Evolutionary conservation across 306 rosid species (phyloP).

Genomic region (Prunus mume): DNA sequence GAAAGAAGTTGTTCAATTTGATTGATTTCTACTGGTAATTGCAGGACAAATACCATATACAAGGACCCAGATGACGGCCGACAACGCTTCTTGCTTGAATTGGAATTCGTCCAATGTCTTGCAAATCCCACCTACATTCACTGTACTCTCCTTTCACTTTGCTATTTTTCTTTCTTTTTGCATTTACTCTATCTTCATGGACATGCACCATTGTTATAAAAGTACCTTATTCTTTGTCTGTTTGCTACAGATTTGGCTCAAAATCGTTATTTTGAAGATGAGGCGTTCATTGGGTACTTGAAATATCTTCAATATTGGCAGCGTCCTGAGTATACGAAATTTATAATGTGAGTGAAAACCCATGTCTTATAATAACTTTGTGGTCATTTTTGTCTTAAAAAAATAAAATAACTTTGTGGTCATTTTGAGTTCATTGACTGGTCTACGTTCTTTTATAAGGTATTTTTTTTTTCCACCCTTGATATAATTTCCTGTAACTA

Average conservation of each 20-base stretch:
- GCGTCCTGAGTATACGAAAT: constrained; percentile 79
- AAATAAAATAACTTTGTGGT: background rate
- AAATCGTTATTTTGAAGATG: constrained; percentile 93
- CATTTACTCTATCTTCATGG: background rate
- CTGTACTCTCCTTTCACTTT: constrained; percentile 43
- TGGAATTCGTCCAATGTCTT: constrained; percentile 91
- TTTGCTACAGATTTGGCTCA: constrained; percentile 77
- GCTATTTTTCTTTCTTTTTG: background rate
- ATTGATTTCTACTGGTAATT: constrained; percentile 3
- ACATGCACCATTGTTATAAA: background rate
- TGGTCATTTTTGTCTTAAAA: background rate
- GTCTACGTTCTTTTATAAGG: background rate
- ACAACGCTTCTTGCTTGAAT: constrained; percentile 87
- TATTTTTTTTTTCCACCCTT: constrained; percentile 5
- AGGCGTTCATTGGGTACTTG: constrained; percentile 92
- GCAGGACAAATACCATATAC: constrained; percentile 63
- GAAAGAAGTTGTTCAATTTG: background rate
- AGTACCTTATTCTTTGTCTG: constrained; percentile 3
- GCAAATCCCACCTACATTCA: constrained; percentile 96
- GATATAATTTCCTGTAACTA: constrained; percentile 5
- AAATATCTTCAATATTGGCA: constrained; percentile 97
- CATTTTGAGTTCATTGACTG: background rate
- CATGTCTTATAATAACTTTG: background rate
- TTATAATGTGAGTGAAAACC: constrained; percentile 66
- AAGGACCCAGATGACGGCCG: constrained; percentile 94